Base-by-base conservation (phyloP, 2,329 filamentous ascomycete species). In the Epichloe elymi region DNA sequence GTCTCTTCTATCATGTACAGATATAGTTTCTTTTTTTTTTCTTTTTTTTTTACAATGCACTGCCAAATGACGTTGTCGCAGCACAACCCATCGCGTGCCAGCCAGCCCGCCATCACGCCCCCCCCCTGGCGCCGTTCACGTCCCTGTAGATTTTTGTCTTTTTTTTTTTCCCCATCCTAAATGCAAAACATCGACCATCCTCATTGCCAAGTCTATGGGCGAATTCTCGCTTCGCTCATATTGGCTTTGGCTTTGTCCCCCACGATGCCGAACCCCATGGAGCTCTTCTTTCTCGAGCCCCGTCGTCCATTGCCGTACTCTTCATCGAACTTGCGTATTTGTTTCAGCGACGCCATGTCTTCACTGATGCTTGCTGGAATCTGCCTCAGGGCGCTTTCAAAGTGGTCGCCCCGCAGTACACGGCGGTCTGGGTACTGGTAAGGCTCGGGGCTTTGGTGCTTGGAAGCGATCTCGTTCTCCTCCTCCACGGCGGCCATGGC, bases 271-370 rank as follows among this genome's bases (percentile, higher is more conserved):
- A 85, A 85, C 1, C 82, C 82, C 68, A 85, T 78, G 6, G 64
- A 67, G 5, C 38, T 15, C 53, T 69, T 70, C 51, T 66, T 67
- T 60, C 70, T 80, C 66, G 78, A 82, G 63, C 78, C 80, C 62
- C 79, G 78, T 61, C 80, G 84, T 37, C 84, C 78, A 63, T 95
- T 89, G 26, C 93, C 91, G 65, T 90, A 98, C 65, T 91, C 86
- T 69, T 95, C 88, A 63, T 98, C 93, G 62, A 97, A 98, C 68
- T 94, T 94, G 59, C 88, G 79, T 60, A 98, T 95, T 12, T 87
- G 86, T 57, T 81, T 80, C 55, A 98, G 72, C 35, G 82, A 88
- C 46, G 80, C 75, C 91, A 96, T 97, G 61, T 98, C 90, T 66
- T 96, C 91, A 59, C 82, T 90, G 57, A 96, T 90, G 60, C 87